phyloP scores from a whole-genome alignment of 1,284 basidiomycete genomes.

The Polyporus tsugae region DNA sequence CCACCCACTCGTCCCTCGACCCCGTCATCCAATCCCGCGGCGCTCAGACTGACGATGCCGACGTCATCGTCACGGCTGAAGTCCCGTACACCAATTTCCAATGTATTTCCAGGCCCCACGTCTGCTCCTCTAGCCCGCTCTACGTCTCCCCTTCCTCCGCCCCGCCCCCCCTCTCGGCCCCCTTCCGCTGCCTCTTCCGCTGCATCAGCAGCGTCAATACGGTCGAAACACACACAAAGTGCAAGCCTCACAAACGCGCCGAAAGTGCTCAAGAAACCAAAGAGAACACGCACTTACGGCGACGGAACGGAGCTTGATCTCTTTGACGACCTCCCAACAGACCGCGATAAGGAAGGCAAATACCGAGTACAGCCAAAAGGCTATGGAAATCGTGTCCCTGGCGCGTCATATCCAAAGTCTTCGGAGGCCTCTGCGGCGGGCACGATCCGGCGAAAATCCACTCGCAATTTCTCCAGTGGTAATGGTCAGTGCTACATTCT shows the following conservation, averaged over 20 bases:
- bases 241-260: constrained; percentile 53
- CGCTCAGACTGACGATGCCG: constrained; percentile 86
- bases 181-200: constrained; percentile 60
- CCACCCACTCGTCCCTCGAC: constrained; percentile 81
- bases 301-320: constrained; percentile 94
- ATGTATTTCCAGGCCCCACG: constrained; percentile 63
- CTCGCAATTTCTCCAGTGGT: constrained; percentile 46
- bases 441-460: constrained; percentile 59
- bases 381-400: constrained; percentile 66
- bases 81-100: constrained; percentile 74
- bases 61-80: constrained; percentile 74
- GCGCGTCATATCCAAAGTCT: constrained; percentile 56
- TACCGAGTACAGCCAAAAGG: constrained; percentile 77
- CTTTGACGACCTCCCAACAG: constrained; percentile 90
- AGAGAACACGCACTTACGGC: constrained; percentile 79
- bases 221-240: constrained; percentile 44
- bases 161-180: constrained; percentile 64
- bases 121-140: constrained; percentile 48
- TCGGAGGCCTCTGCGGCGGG: constrained; percentile 53
- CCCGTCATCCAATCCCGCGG: constrained; percentile 76
- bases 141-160: constrained; percentile 63
- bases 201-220: constrained; percentile 52
- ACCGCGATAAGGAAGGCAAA: constrained; percentile 80
- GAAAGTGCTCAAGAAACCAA: constrained; percentile 78
- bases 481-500: constrained; percentile 31